These are phyloP conservation scores for Suhomyces pyralidae DNA, from an alignment of 805 yeast genomes.

Conservation along the genomic window DNA sequence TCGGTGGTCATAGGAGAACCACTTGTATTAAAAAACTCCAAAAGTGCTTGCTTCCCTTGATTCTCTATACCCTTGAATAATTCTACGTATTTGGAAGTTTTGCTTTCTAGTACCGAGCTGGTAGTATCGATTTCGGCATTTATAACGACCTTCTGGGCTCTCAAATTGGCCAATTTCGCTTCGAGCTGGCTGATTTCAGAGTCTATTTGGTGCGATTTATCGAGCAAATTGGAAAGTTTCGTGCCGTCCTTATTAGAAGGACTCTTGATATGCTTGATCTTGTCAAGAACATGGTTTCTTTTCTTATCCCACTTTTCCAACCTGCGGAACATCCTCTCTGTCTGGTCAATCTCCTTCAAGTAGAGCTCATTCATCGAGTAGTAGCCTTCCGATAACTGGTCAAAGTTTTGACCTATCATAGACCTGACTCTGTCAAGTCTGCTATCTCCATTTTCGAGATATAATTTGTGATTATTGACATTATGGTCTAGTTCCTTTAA, in stretches of 20 bases:
- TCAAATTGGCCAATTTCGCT: conserved; percentile 27
- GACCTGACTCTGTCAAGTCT: conserved; percentile 27
- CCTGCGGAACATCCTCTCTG: conserved; percentile 21
- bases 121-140: conserved; percentile 42
- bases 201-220: conserved; percentile 31
- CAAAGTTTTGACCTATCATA: conserved; percentile 25
- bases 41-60: conserved; percentile 35
- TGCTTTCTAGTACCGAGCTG: conserved; percentile 49
- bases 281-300: conserved; percentile 29
- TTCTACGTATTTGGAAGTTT: conserved; percentile 43
- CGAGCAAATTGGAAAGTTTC: conserved; percentile 34
- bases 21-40: conserved; percentile 21
- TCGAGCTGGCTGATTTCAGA: conserved; percentile 40
- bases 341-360: conserved; percentile 30
- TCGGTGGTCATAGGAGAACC: conserved; percentile 14
- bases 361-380: conserved; percentile 48
- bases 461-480: conserved; percentile 20
- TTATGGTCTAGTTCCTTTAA: conserved; percentile 21
- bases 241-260: conserved; percentile 40
- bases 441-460: conserved; percentile 32
- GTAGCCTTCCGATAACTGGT: conserved; percentile 41
- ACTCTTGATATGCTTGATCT: conserved; percentile 39
- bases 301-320: conserved; percentile 43
- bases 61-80: conserved; percentile 37
- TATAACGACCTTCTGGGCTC: conserved; percentile 31